These are phyloP conservation scores for Diutina catenulata DNA, from an alignment of 1,139 yeast genomes.

Conservation along the genomic window DNA sequence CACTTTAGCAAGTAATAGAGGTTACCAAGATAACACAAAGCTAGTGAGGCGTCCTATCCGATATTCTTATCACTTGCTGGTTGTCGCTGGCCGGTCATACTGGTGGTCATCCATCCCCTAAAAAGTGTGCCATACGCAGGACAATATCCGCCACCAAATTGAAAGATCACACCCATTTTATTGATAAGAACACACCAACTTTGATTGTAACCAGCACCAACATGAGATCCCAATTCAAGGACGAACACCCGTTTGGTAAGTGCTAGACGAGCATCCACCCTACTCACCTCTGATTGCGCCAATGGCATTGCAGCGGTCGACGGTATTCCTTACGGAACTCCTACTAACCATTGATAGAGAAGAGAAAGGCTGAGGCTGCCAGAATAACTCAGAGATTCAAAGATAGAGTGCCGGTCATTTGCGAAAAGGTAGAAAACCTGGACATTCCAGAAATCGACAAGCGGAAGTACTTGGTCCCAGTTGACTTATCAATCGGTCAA, in stretches of 20 bases:
- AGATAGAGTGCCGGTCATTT: constrained; percentile 92
- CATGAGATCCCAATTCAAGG: constrained; percentile 88
- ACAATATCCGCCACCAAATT: too few relatives aligned
- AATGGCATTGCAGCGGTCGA: not conserved
- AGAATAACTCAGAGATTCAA: constrained; percentile 82
- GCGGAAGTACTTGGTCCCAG: constrained; percentile 92
- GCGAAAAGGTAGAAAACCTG: constrained; percentile 95
- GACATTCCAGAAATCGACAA: constrained; percentile 95
- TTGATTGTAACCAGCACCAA: not conserved
- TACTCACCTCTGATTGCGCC: not conserved
- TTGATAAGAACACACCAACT: constrained; percentile 2
- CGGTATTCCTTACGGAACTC: not conserved
- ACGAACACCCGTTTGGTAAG: constrained; percentile 81
- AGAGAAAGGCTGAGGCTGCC: constrained; percentile 91
- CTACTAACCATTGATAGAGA: constrained; percentile 36
- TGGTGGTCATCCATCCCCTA: too few relatives aligned
- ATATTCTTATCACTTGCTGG: too few relatives aligned
- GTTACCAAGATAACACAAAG: too few relatives aligned
- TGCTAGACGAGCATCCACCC: too few relatives aligned
- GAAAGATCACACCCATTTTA: not conserved
- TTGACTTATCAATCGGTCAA: constrained; percentile 94
- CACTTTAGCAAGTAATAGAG: too few relatives aligned
- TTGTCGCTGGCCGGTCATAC: too few relatives aligned
- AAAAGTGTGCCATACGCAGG: too few relatives aligned
- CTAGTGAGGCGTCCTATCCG: too few relatives aligned